Base-by-base conservation (phyloP, 2,329 filamentous ascomycete genomes). In the Alternaria consortialis region DNA sequence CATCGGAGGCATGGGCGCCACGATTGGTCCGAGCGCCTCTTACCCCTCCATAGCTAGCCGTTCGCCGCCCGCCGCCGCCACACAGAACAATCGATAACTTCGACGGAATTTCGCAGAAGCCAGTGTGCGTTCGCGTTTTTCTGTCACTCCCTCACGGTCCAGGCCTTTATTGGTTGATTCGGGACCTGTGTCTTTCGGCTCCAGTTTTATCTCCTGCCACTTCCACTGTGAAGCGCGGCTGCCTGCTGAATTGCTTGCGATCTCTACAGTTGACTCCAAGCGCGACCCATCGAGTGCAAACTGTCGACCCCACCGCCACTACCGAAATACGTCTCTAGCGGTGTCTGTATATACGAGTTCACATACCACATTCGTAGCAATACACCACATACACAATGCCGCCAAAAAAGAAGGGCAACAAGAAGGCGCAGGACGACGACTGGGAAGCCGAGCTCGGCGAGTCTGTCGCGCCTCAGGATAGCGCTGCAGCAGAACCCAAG, bases 371-470 rank as follows among this genome's bases (percentile, higher is more conserved):
- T 15, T 20, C 43, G 25, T 34, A 47, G 44, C 42, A 23, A 32
- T 54, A 44, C 37, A 48, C 50, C 17, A 42, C 56, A 39, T 37
- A 55, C 80, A 84, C 80, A 63, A 98, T 97, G 94, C 84, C 94
- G 76, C 94, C 94, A 65, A 97, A 97, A 85, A 96, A 95, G 86
- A 97, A 97, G 87, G 91, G 90, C 79, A 91, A 90, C 82, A 96
- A 94, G 85, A 90, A 89, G 80, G 90, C 88, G 79, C 88, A 91
- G 77, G 92, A 97, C 75, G 93, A 97, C 77, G 93, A 97, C 85
- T 97, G 94, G 94, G 95, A 98, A 80, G 89, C 91, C 57, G 93
- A 97, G 66, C 85, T 97, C 56, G 94, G 93, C 74, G 94, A 97
- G 83, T 84, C 85, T 63, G 85, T 89, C 74, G 87, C 87, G 66